Evolutionary conservation across 768 basidiomycete genomes (phyloP), one percentile per base, ranked within the genome.

Genomic region (Erythrobasidium yunnanense): DNA sequence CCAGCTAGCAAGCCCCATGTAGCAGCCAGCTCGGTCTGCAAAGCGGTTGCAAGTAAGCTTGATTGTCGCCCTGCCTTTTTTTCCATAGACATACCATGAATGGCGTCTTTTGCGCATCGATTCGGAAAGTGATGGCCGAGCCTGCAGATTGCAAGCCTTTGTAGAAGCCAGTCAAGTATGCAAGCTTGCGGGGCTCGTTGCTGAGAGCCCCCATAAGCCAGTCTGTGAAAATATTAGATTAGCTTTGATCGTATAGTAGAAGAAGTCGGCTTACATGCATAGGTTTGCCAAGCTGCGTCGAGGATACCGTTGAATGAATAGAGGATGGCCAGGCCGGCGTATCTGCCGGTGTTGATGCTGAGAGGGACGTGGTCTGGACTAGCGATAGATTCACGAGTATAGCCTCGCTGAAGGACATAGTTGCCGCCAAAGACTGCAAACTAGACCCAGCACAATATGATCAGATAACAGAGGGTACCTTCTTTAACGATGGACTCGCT

Each of bases 261-360:
- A 42, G 30, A 45, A 4, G 45, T 13, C 35, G 32, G 23, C 55
- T 38, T 20, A 58, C 56, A 58, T 22, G 56, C 56, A 32, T 58
- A 58, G n/a, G 56, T 58, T 45, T 58, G 56, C 56, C 56, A 58
- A 15, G 56, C 56, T 17, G 56, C n/a, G 45, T 58, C 56, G 45
- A 58, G 56, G 29, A 58, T 25, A 27, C 56, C 56, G 25, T 58
- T 58, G 56, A 58, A 58, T 8, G 47, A n/a, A 45, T 58, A 58
- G 7, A 58, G 56, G 6, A 58, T 15, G 13, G 56, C 56, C 2
- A 58, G 23, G 2, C 56, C 56, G 3, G 56, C 56, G 47, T 58
- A 58, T 58, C 45, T 15, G 27, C 56, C 29, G 23, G 56, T 58
- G 35, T 58, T 58, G 56, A 58, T 27, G 27, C 29, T 20, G 8